Percentiles rank a stretch among this genome's conserved stretches.
Conservation (phyloP, 225 moss, liverwort and hornwort species). For the Pleurozium schreberi region DNA sequence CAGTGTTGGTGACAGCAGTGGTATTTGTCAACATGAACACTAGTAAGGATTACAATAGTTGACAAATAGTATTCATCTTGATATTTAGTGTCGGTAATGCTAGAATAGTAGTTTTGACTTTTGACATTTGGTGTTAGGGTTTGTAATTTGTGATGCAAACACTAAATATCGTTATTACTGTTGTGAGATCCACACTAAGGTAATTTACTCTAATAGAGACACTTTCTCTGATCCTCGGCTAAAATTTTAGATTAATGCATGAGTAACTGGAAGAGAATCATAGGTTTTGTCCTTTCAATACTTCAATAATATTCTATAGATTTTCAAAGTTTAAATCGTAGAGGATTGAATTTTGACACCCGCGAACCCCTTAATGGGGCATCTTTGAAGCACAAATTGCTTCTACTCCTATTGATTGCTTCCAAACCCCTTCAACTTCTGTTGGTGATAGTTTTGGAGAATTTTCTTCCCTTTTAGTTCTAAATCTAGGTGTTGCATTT, state of each 20-base stretch:
- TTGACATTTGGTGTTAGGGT: not conserved
- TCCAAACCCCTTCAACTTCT: not conserved
- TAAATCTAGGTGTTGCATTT: not conserved
- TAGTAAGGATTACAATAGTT: not conserved
- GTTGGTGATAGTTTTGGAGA: not conserved
- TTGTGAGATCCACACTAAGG: not conserved
- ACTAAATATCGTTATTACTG: not conserved
- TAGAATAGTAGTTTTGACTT: no score
- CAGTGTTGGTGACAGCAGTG: not conserved
- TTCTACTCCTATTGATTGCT: not conserved
- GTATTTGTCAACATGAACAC: not conserved
- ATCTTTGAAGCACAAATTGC: not conserved
- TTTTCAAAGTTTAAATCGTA: not conserved
- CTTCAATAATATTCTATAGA: not conserved
- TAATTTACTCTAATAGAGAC: no score
- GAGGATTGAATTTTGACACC: not conserved
- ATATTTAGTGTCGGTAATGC: not conserved
- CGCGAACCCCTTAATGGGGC: not conserved
- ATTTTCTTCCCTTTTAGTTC: not conserved
- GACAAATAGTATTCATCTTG: not conserved
- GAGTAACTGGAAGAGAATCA: not conserved
- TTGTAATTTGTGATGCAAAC: not conserved
- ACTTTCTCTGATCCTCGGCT: not conserved
- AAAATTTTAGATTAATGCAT: not conserved
- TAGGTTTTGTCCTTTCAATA: not conserved